Base-by-base conservation (phyloP, 495 filamentous ascomycete species). In the Sabuloglossum arenarium region DNA sequence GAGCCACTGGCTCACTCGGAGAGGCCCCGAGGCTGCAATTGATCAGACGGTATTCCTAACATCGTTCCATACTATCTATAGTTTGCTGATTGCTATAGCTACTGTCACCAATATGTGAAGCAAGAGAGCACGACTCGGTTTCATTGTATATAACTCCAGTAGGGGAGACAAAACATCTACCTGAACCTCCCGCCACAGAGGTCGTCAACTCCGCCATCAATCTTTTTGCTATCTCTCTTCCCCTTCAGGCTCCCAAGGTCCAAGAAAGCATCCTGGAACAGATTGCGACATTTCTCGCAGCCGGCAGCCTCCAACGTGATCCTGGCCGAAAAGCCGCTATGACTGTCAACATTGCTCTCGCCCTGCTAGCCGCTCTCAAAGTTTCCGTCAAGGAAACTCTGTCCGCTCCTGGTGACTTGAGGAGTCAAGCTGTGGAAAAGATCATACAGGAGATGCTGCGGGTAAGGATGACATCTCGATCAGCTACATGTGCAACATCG, bases 231-330 rank as follows among this genome's bases (percentile, higher is more conserved):
- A 81, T 93, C 54, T 84, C 86, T 31, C 79, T 97, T 51, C 86
- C 91, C 14, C 71, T 95, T 11, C 90, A 94, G 31, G 80, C 82
- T 0, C 73, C 87, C 1, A 94, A 88, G 60, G 85, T 99, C 11
- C 91, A 99, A 63, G 91, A 97, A 65, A 93, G 91, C 62, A 85
- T 90, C 24, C 74, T 97, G 9, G 93, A 96, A 63, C 93, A 97
- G 62, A 77, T 99, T 47, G 79, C 86, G 3, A 90, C 86, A 0
- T 93, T 88, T 59, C 70, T 94, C 3, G 82, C 86, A 5, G 85
- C 88, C 11, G 77, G 78, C 0, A 78, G 73, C 43, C 72, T 96
- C 19, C 87, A 94, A 59, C 78, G 89, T 56, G 89, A 96, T 61
- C 85, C 82, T 23, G 88, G 88, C 27, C 74, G 91, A 45, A 94